Base-by-base conservation (phyloP, 169 alveolate genomes). In the Cryptosporidium ryanae region DNA sequence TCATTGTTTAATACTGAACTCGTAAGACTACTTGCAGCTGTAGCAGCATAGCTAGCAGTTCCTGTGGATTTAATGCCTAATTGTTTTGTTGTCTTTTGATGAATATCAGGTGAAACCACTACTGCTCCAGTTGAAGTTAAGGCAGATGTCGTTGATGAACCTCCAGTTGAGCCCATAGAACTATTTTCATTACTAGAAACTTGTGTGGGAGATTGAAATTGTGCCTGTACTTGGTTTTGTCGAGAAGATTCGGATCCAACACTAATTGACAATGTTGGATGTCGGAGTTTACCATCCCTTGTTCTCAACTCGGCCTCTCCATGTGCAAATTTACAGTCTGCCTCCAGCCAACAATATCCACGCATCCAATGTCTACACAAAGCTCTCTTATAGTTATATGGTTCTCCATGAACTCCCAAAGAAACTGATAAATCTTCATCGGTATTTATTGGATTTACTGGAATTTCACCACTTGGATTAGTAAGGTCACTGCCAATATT, bases 321-420 rank as follows among this genome's bases (percentile, higher is more conserved):
- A 34, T 76, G 87, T 21, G 87, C 87, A 44, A 76, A 76, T 50
- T 76, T 76, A 38, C 87, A 76, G 59, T 76, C 87, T 12, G 87
- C 87, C 44, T 76, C 87, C 0, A 76, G 21, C 87, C 87, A 76
- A 59, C 87, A 76, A 55, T 76, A 76, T 25, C 87, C 87, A 57
- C 87, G 87, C 87, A 76, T 76, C 87, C 87, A 76, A 38, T 76
- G 87, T 44, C 87, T 76, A 18, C 87, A 76, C 0, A 76, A 48
- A n/a, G 87, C 87, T 46, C 87, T 76, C 32, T 76, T 76, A 59
- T 76, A 76, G 46, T 76, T 76, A 43, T 76, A 76, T 10, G 87
- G 87, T 43, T 76, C 87, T 1, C 87, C 87, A n/a, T 76, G 68
- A 0, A 71, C 64, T 13, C 76, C 87, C 6, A 76, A 21, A 17